A percentile compares a stretch with the other conserved stretches of the same genome.
Evolutionary conservation across 306 rosid genomes (phyloP).

Genomic region (Citrullus mucosospermus): DNA sequence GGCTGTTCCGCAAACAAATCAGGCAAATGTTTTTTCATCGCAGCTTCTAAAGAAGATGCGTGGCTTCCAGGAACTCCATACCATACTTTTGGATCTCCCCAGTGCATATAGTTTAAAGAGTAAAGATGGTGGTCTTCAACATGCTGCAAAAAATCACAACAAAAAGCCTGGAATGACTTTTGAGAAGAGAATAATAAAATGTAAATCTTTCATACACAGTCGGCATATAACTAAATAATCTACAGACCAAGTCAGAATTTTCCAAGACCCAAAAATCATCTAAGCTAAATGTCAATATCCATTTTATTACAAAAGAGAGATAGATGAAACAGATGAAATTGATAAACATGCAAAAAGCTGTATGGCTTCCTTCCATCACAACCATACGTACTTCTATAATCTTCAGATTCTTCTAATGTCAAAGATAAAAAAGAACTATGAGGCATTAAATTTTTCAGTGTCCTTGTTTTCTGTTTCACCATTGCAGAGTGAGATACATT

Average conservation of each 20-base stretch:
- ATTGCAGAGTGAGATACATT: background rate
- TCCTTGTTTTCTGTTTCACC: background rate
- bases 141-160: conserved; percentile 50
- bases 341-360: background rate
- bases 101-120: conserved; percentile 83
- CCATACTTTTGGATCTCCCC: conserved; percentile 95
- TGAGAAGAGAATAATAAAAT: background rate
- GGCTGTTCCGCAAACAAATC: conserved; percentile 90
- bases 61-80: conserved; percentile 81
- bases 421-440: background rate
- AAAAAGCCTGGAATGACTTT: conserved; percentile 16
- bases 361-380: background rate
- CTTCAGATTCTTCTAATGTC: background rate
- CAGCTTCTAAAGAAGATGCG: conserved; percentile 57
- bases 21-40: conserved; percentile 77
- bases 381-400: background rate
- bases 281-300: background rate
- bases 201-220: background rate
- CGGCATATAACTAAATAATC: background rate
- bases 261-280: background rate
- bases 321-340: background rate
- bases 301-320: background rate
- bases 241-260: background rate
- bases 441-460: background rate
- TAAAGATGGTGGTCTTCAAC: conserved; percentile 97